phyloP scores from a whole-genome alignment of 2,329 filamentous ascomycete genomes.

The Fusarium hostae region DNA sequence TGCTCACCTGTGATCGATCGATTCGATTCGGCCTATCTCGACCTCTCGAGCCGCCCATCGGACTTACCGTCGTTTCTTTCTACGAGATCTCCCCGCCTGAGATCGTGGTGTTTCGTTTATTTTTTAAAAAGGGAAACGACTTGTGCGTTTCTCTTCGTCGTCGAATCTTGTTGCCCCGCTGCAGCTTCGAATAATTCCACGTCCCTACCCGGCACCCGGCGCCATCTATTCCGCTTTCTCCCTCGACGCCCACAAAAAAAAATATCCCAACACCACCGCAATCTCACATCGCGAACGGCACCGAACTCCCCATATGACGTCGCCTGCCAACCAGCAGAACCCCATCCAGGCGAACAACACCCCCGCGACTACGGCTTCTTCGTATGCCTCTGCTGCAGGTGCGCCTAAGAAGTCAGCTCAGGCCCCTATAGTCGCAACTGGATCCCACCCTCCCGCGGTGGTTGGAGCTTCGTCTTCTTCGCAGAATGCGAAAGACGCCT shows the following conservation, averaged over 20 bases:
- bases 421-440: slow-evolving; percentile 70
- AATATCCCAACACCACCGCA: slow-evolving; percentile 34
- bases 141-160: slow-evolving; percentile 24
- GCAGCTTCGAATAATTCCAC: slow-evolving; percentile 38
- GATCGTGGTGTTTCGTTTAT: slow-evolving; percentile 28
- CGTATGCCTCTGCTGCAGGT: slow-evolving; percentile 75
- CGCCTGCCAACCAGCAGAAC: slow-evolving; percentile 66
- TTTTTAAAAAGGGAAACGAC: slow-evolving; percentile 15
- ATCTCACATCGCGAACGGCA: slow-evolving; percentile 46
- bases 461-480: slow-evolving; percentile 63
- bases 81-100: slow-evolving; percentile 27
- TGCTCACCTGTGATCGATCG: slow-evolving; percentile 34
- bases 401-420: slow-evolving; percentile 71
- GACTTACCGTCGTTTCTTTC: slow-evolving; percentile 40
- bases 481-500: slow-evolving; percentile 71
- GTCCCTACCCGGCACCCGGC: slow-evolving; percentile 34
- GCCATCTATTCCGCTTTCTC: slow-evolving; percentile 41
- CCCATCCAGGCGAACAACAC: slow-evolving; percentile 67
- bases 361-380: slow-evolving; percentile 67
- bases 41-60: slow-evolving; percentile 41
- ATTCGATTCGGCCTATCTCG: slow-evolving; percentile 43
- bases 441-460: slow-evolving; percentile 65
- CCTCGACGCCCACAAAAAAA: slow-evolving; percentile 41
- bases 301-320: slow-evolving; percentile 65
- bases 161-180: slow-evolving; percentile 37